phyloP scores from a whole-genome alignment of 1,139 yeast species.

The Pichia sp. region DNA sequence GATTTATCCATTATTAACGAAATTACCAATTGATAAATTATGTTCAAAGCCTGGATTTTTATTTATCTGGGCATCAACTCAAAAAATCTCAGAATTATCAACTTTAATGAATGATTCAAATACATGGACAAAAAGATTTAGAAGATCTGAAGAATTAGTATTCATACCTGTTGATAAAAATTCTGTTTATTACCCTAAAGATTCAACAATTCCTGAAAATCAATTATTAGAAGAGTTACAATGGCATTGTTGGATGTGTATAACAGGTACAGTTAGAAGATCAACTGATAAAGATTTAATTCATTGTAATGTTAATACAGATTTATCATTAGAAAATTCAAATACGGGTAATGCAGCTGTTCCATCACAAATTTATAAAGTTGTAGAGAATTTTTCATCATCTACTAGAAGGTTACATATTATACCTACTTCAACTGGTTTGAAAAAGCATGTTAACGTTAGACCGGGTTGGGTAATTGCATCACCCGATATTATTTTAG shows the following conservation, averaged over 20 bases:
- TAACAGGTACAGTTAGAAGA: constrained; percentile 87
- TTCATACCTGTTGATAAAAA: constrained; percentile 56
- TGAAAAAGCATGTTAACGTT: constrained; percentile 54
- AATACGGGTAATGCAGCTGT: constrained; percentile 42
- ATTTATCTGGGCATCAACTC: constrained; percentile 80
- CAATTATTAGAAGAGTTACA: constrained; percentile 47
- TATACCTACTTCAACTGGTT: constrained; percentile 64
- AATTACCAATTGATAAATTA: constrained; percentile 64
- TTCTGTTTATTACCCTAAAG: constrained; percentile 57
- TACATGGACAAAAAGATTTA: constrained; percentile 66
- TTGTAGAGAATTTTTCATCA: constrained; percentile 86
- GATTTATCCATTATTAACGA: constrained; percentile 50
- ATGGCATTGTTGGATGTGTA: constrained; percentile 98
- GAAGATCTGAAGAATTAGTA: constrained; percentile 82
- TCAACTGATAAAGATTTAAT: constrained; percentile 78
- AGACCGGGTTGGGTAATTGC: constrained; percentile 90
- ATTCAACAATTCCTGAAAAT: constrained; percentile 35
- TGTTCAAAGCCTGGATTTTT: constrained; percentile 83
- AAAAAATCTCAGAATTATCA: constrained; percentile 59
- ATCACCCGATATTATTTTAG: constrained; percentile 74
- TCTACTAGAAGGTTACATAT: constrained; percentile 80
- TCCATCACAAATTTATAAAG: constrained; percentile 70
- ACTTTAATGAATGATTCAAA: constrained; percentile 46
- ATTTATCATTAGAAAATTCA: constrained; percentile 57
- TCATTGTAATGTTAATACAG: constrained; percentile 90